phyloP scores from a whole-genome alignment of 1,139 yeast species.

The Ogataea hybrid region DNA sequence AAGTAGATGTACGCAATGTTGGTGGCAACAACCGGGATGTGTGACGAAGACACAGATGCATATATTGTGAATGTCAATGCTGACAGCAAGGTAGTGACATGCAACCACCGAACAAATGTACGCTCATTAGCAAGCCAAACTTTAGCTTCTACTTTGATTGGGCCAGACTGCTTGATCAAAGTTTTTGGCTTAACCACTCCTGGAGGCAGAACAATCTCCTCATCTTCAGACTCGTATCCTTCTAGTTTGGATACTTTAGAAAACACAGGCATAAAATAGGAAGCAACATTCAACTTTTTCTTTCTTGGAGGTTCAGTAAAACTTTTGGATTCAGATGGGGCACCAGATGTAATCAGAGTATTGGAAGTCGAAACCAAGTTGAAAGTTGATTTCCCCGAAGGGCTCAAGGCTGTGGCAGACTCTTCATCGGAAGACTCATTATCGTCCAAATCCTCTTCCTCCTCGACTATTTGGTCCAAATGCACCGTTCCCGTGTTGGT shows the following conservation, averaged over 20 bases:
- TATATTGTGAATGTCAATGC: conserved; percentile 83
- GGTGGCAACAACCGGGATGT: conserved; percentile 55
- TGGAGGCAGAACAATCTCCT: conserved; percentile 79
- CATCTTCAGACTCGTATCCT: conserved; percentile 78
- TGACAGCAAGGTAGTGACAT: conserved; percentile 84
- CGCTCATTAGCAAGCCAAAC: conserved; percentile 99
- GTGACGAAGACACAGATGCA: conserved; percentile 65
- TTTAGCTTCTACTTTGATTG: conserved; percentile 91
- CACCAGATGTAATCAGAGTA: neutral
- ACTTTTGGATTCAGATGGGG: neutral
- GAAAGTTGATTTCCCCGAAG: conserved; percentile 4
- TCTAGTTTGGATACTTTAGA: conserved; percentile 31
- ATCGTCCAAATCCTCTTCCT: conserved; percentile 30
- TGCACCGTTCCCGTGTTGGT: conserved; percentile 25
- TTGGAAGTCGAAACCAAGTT: neutral
- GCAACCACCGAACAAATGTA: conserved; percentile 94
- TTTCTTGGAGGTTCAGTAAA: conserved; percentile 10
- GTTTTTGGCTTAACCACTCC: conserved; percentile 83
- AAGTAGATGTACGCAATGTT: conserved; percentile 78
- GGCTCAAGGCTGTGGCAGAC: conserved; percentile 31
- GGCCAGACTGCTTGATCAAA: conserved; percentile 84
- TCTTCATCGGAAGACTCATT: conserved; percentile 44
- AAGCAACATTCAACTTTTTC: conserved; percentile 17
- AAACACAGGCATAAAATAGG: conserved; percentile 31
- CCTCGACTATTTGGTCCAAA: conserved; percentile 28